Conservation (phyloP, 2,329 filamentous ascomycete genomes). For the Ceratocystis lukuohia region DNA sequence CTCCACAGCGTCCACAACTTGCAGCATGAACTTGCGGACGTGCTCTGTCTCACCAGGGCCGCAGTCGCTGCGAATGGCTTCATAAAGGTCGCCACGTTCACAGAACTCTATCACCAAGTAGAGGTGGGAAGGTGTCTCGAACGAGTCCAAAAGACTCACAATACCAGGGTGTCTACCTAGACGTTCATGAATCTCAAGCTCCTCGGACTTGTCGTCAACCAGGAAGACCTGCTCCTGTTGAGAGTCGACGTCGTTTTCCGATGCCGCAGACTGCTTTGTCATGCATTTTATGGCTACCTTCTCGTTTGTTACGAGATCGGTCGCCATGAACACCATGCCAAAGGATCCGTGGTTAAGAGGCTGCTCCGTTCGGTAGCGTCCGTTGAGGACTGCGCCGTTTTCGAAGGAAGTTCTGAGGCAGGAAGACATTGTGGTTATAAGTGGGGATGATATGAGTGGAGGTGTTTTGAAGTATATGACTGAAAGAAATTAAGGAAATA, state of each 20-base stretch:
- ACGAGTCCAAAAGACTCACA: conserved; percentile 81
- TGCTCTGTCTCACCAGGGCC: conserved; percentile 91
- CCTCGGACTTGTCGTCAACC: conserved; percentile 71
- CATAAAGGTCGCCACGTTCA: conserved; percentile 87
- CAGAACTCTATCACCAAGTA: conserved; percentile 95
- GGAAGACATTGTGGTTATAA: conserved; percentile 44
- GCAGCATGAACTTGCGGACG: conserved; percentile 92
- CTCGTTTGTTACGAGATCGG: conserved; percentile 61
- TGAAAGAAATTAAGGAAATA: conserved; percentile 21
- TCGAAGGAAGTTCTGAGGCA: conserved; percentile 75
- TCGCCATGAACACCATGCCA: conserved; percentile 93
- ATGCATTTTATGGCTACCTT: conserved; percentile 92
- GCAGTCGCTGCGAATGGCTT: conserved; percentile 79
- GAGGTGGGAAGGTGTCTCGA: conserved; percentile 79
- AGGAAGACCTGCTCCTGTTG: conserved; percentile 39
- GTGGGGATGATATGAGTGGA: conserved; percentile 10
- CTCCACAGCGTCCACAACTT: conserved; percentile 78
- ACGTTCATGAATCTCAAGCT: conserved; percentile 63
- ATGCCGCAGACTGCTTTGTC: conserved; percentile 59
- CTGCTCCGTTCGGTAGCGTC: conserved; percentile 80
- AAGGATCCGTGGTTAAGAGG: conserved; percentile 98
- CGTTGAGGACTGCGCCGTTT: conserved; percentile 66
- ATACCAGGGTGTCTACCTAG: conserved; percentile 77
- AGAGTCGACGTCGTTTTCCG: conserved; percentile 38
- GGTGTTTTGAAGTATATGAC: conserved; percentile 11